phyloP scores from a whole-genome alignment of 345 rosid species.

The Eucalyptus victrix region DNA sequence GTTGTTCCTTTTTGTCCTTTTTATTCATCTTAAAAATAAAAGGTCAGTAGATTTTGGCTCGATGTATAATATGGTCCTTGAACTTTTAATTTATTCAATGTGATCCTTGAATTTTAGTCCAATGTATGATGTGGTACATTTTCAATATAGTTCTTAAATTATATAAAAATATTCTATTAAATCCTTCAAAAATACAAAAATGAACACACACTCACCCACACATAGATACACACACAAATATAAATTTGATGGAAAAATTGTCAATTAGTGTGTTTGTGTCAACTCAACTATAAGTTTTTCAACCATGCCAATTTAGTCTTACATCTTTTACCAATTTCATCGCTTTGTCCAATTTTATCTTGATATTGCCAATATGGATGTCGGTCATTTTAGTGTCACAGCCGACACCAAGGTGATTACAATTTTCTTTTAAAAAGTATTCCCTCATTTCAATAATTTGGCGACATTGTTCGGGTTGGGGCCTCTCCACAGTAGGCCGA shows the following conservation, averaged over 20 bases:
- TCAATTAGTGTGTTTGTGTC: accelerated
- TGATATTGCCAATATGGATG: accelerated
- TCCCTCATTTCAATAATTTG: neutral
- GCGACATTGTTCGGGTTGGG: neutral
- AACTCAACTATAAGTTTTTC: accelerated
- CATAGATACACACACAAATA: no score
- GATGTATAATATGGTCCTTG: accelerated
- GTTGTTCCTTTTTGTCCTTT: no score
- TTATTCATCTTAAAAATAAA: no score
- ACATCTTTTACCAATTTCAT: accelerated
- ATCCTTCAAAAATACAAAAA: no score
- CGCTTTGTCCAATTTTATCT: no score
- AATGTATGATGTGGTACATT: no score
- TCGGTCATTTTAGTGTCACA: accelerated
- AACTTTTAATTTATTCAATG: no score
- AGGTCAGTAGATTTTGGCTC: accelerated
- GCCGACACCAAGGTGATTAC: neutral
- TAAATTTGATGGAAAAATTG: no score
- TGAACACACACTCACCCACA: no score
- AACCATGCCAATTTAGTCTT: no score
- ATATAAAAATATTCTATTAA: no score
- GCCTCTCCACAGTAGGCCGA: accelerated
- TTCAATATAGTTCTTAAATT: no score
- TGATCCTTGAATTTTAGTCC: accelerated
- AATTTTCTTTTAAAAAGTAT: accelerated